A percentile compares a stretch with the other conserved stretches of the same genome.
These are phyloP conservation scores for Termitomyces heimii DNA, from an alignment of 768 basidiomycete genomes.

Conservation along the genomic window DNA sequence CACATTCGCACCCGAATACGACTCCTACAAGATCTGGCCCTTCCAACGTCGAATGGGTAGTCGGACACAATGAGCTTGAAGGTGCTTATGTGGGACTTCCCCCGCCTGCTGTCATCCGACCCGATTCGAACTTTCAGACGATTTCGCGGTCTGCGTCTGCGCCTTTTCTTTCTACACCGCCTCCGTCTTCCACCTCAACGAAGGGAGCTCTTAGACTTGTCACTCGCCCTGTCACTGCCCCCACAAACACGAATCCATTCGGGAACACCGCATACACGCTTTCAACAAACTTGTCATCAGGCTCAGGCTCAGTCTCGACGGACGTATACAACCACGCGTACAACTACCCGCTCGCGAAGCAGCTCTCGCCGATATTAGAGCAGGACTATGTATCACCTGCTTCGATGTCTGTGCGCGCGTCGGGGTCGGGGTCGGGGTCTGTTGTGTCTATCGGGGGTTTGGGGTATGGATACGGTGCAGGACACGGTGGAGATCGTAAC, in stretches of 20 bases:
- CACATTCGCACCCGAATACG: constrained; percentile 27
- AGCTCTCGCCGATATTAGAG: constrained; percentile 63
- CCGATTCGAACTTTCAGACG: constrained; percentile 5
- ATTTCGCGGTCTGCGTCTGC: constrained; percentile 17
- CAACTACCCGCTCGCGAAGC: constrained; percentile 36
- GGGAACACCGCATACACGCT: neutral
- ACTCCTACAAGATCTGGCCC: constrained; percentile 23
- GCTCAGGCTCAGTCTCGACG: constrained; percentile 8
- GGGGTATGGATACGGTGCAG: constrained; percentile 10
- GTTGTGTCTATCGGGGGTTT: neutral
- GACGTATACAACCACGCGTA: constrained; percentile 31
- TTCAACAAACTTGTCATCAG: neutral
- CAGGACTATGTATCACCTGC: constrained; percentile 51
- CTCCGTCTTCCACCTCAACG: constrained; percentile 17
- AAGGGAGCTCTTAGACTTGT: constrained; percentile 26
- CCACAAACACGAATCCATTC: constrained; percentile 1
- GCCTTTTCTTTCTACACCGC: constrained; percentile 16
- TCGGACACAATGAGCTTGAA: constrained; percentile 2
- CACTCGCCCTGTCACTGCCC: constrained; percentile 18
- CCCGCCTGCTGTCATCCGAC: constrained; percentile 18
- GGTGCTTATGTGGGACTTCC: neutral
- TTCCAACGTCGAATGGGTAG: constrained; percentile 35
- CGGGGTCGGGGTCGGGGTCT: neutral
- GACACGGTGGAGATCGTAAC: constrained; percentile 1
- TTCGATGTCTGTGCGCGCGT: constrained; percentile 10